Percentiles rank a stretch among this genome's conserved stretches.
These are phyloP conservation scores for Lodderomyces oxycetoniae DNA, from an alignment of 1,139 yeast genomes.

Conservation along the genomic window DNA sequence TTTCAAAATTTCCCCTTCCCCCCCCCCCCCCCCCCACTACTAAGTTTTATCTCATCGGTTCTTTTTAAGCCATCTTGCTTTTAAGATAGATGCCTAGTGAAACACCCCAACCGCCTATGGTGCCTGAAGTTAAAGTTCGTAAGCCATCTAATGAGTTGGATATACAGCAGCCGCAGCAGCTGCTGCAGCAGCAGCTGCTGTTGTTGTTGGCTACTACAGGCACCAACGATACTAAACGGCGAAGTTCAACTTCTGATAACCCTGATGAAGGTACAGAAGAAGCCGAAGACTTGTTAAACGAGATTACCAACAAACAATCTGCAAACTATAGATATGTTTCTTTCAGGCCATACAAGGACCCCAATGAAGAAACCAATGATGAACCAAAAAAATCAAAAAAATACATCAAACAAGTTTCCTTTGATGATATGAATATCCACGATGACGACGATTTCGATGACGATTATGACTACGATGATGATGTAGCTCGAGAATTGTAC, in stretches of 20 bases:
- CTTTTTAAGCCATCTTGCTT: too few relatives aligned
- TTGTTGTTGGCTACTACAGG: too few relatives aligned
- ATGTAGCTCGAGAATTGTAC: slow-evolving; percentile 15
- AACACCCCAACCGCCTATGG: too few relatives aligned
- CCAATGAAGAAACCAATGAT: slow-evolving; percentile 5
- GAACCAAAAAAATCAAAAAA: not conserved
- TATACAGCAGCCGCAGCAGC: too few relatives aligned
- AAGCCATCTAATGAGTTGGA: too few relatives aligned
- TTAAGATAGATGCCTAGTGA: too few relatives aligned
- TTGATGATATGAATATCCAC: slow-evolving; percentile 20
- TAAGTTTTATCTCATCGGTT: too few relatives aligned
- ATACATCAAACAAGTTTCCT: slow-evolving; percentile 18
- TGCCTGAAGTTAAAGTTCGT: too few relatives aligned
- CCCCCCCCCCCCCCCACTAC: too few relatives aligned
- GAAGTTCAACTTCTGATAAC: not conserved
- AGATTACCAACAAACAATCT: slow-evolving; percentile 16
- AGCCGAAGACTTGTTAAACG: slow-evolving; percentile 16
- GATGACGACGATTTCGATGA: slow-evolving; percentile 16
- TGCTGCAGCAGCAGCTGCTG: too few relatives aligned
- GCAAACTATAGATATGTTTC: slow-evolving; percentile 21
- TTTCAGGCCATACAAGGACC: slow-evolving; percentile 9
- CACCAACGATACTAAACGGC: not conserved
- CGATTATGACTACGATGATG: slow-evolving; percentile 15
- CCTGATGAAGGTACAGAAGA: not conserved
- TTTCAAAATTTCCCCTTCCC: too few relatives aligned